Evolutionary conservation across 768 basidiomycete genomes (phyloP), one percentile per base, ranked within the genome.

Genomic region (Gymnopilus dilepis): DNA sequence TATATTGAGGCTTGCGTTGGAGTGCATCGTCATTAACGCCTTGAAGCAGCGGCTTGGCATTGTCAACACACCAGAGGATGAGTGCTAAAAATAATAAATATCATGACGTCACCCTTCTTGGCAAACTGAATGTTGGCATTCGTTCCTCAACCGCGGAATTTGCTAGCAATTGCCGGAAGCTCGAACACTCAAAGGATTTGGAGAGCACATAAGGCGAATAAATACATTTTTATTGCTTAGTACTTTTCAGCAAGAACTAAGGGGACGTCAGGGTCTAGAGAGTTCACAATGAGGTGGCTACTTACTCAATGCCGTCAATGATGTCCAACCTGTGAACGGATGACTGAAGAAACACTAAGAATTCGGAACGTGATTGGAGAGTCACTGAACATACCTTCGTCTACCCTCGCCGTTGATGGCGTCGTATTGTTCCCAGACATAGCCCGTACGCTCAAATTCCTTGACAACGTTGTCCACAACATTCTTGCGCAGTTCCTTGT

Each of bases 391-490:
- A n/a, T 62, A 91, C 92, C 94, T 97, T 78, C 96, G 77, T 71
- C 82, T 82, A 1, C 96, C 96, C 72, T 94, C 85, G 17, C 96
- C 96, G 15, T 86, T 92, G 3, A 80, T 73, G 1, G 94, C 79
- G 73, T 98, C 90, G 72, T 98, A 99, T 74, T 98, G 97, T 75
- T 99, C 96, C 96, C 96, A 99, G 15, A 94, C 94, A 72, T 94
- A 97, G 3, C 95, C 95, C 3, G 95, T 97, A 28, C 91, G 85
- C 70, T 94, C 82, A 72, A 94, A 97, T 76, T 97, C 94, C 93
- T 83, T 82, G 64, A 79, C 86, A 21, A 95, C 90, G 71, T 97
- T 99, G 69, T 91, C 82, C 17, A 99, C 83, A 22, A 99, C 77
- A 67, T 97, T 97, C 67, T 78, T 82, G 58, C 97, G 82, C 60